Percentiles rank a stretch among this genome's conserved stretches.
phyloP scores from a whole-genome alignment of 2,329 filamentous ascomycete genomes.

The Moelleriella libera region DNA sequence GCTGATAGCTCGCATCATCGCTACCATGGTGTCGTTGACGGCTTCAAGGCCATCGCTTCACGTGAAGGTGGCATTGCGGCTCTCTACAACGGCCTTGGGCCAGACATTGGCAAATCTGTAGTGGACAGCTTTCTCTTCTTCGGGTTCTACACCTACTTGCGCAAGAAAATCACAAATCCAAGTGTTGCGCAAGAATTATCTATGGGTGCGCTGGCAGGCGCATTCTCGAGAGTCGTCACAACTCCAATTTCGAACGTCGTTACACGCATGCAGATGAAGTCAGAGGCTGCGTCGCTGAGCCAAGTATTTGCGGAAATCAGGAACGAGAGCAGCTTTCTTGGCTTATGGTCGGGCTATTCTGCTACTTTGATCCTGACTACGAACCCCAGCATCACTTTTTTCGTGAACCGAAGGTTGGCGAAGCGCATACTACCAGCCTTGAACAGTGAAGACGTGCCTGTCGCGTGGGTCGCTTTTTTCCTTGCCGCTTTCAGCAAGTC shows the following conservation, averaged over 20 bases:
- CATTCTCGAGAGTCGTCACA: conserved; percentile 60
- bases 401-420: conserved; percentile 62
- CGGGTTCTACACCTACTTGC: conserved; percentile 53
- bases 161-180: conserved; percentile 28
- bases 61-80: conserved; percentile 55
- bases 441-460: conserved; percentile 24
- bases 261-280: conserved; percentile 63
- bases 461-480: conserved; percentile 27
- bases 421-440: conserved; percentile 37
- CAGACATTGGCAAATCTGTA: conserved; percentile 52
- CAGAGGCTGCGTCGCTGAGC: conserved; percentile 25
- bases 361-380: conserved; percentile 67
- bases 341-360: conserved; percentile 82
- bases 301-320: conserved; percentile 52
- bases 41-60: conserved; percentile 54
- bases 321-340: conserved; percentile 54
- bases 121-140: conserved; percentile 79
- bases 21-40: conserved; percentile 55
- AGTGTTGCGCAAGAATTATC: conserved; percentile 58
- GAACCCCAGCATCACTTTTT: conserved; percentile 78
- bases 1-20: conserved; percentile 27
- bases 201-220: conserved; percentile 60
- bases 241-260: conserved; percentile 74
- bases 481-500: conserved; percentile 67
- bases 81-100: conserved; percentile 53